Conservation (phyloP, 129 eudicot species). For the Pittosporum tobira region DNA sequence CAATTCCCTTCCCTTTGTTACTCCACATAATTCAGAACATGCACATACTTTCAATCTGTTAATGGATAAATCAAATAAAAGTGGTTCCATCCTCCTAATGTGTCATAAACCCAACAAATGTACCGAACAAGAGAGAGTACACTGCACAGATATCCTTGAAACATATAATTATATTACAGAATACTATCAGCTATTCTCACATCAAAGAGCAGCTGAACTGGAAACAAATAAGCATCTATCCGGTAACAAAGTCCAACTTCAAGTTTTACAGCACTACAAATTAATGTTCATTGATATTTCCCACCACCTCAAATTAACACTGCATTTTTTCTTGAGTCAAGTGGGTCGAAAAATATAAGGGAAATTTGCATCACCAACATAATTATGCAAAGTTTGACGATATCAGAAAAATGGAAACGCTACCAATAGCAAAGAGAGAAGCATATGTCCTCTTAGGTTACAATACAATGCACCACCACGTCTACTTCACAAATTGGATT, state of each 20-base stretch:
- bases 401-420: background rate
- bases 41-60: too few species aligned
- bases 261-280: background rate
- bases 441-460: background rate
- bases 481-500: background rate
- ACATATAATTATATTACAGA: too few species aligned
- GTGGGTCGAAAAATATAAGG: background rate
- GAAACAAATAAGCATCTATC: too few species aligned
- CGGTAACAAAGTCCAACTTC: background rate
- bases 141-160: too few species aligned
- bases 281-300: background rate
- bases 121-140: too few species aligned
- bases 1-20: too few species aligned
- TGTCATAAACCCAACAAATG: too few species aligned
- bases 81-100: too few species aligned
- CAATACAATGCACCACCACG: background rate
- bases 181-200: too few species aligned
- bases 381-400: background rate
- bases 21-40: too few species aligned
- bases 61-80: too few species aligned
- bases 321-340: background rate
- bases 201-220: too few species aligned
- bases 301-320: background rate
- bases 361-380: background rate
- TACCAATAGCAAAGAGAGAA: background rate